Base-by-base conservation (phyloP, 805 yeast species). In the Hanseniaspora pseudoguilliermondii region DNA sequence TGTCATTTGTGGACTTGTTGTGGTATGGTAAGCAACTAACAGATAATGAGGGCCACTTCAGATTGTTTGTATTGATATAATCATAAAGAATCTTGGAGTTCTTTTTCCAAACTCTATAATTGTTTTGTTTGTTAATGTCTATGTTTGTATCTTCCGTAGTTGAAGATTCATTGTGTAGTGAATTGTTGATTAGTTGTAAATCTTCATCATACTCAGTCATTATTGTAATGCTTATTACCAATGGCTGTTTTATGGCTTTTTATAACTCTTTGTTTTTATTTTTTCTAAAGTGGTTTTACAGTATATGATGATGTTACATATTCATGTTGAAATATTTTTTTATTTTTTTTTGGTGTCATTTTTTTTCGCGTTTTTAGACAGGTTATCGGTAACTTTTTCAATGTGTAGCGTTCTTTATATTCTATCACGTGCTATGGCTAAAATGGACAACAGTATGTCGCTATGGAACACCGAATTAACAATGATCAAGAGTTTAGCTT, bases 41-140 rank as follows among this genome's bases (percentile, higher is more conserved):
- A 0, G 89, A 73, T 58, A 86, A 69, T 16, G 87, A 79, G 1
- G 95, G 95, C 78, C 82, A 82, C 53, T 80, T 76, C 27, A 82
- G 70, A 9, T 84, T 80, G 49, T 77, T 77, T 3, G 93, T 83
- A 59, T 84, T 82, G 47, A 87, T 72, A 59, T 83, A 77, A 61
- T 83, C 86, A 67, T 88, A 88, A 56, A 86, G 72, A 59, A 83
- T 72, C 10, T 88, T 88, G 2, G 87, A 82, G 39, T 91, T 84
- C 62, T 84, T 82, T 66, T 87, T 88, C 96, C 96, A 88, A 9
- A 59, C 59, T 21, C 66, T 63, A 54, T 73, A 73, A 27, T 69
- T 63, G 34, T 60, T 58, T 55, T 66, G 70, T 34, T 61, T 57
- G 40, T 44, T 29, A 5, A 8, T 16, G 21, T 52, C 46, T 7